Conservation (phyloP, 768 basidiomycete genomes). For the Paxillus ammoniavirescens region DNA sequence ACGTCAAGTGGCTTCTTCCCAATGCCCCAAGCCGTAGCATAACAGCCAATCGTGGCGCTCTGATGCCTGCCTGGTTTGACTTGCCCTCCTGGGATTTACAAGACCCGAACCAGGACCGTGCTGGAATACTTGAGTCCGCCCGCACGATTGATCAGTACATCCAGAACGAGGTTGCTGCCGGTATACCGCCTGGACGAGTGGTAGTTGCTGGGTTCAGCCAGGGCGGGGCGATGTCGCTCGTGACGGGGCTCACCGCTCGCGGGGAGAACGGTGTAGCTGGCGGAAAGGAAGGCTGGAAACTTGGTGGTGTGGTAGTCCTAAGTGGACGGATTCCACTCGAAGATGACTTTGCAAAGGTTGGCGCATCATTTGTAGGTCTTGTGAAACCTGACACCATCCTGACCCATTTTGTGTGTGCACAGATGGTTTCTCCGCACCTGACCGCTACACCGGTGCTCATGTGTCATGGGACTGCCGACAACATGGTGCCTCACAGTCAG, state of each 20-base stretch:
- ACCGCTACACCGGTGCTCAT: constrained; percentile 75
- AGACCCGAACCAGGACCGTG: constrained; percentile 57
- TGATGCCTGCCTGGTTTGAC: constrained; percentile 85
- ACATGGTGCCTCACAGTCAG: constrained; percentile 59
- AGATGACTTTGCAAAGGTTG: constrained; percentile 62
- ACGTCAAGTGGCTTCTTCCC: constrained; percentile 83
- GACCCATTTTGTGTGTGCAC: constrained; percentile 1
- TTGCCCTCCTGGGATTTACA: constrained; percentile 60
- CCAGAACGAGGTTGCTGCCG: constrained; percentile 67
- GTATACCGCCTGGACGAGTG: constrained; percentile 67
- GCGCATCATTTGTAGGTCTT: constrained; percentile 12
- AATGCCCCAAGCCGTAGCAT: constrained; percentile 46
- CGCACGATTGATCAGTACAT: constrained; percentile 66
- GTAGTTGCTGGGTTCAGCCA: constrained; percentile 90
- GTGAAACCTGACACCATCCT: background rate
- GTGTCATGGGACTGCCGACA: constrained; percentile 81
- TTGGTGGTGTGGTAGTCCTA: constrained; percentile 70
- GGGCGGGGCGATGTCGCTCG: constrained; percentile 75
- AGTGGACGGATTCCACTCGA: constrained; percentile 80
- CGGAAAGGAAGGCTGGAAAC: constrained; percentile 47
- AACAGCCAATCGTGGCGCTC: constrained; percentile 66
- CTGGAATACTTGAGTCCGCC: constrained; percentile 60
- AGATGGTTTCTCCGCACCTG: constrained; percentile 65
- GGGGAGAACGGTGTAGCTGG: constrained; percentile 24
- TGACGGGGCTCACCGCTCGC: constrained; percentile 55